Percentiles rank a stretch among this genome's conserved stretches.
These are phyloP conservation scores for Rhododendron molle DNA, from an alignment of 148 eudicot genomes.

Conservation along the genomic window DNA sequence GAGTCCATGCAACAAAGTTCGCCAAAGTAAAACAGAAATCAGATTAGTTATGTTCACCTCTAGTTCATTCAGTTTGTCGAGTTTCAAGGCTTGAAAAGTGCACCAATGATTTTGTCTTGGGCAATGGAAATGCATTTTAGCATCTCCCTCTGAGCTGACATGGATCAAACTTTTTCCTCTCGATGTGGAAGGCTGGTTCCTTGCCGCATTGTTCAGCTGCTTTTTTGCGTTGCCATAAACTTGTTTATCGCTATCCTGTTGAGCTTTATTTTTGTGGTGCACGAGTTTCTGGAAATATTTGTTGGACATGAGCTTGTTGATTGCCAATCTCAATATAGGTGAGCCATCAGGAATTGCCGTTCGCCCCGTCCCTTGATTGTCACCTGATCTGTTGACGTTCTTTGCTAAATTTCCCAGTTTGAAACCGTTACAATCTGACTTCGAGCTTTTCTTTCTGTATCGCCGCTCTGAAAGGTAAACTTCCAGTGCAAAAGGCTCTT, in stretches of 20 bases:
- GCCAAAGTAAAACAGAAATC: neutral
- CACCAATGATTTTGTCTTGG: neutral
- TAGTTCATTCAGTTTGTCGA: neutral
- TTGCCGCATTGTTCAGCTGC: neutral
- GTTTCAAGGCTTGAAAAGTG: neutral
- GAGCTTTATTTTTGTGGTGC: neutral
- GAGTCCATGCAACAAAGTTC: neutral
- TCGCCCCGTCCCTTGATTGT: neutral
- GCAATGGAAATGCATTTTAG: neutral
- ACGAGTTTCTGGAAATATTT: neutral
- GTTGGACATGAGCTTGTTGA: neutral
- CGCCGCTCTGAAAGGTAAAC: constrained; percentile 8
- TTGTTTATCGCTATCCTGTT: neutral
- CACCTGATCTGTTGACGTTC: neutral
- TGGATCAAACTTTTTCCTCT: neutral
- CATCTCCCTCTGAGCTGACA: neutral
- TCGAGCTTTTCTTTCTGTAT: neutral
- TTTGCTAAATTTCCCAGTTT: neutral
- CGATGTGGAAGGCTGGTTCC: neutral
- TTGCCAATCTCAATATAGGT: neutral
- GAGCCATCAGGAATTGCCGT: neutral
- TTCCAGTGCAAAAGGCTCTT: constrained; percentile 1
- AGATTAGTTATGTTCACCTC: neutral
- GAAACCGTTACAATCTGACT: neutral
- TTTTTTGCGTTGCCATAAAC: neutral